Conservation (phyloP, 208 protist species). For the Angomonas desouzai region DNA sequence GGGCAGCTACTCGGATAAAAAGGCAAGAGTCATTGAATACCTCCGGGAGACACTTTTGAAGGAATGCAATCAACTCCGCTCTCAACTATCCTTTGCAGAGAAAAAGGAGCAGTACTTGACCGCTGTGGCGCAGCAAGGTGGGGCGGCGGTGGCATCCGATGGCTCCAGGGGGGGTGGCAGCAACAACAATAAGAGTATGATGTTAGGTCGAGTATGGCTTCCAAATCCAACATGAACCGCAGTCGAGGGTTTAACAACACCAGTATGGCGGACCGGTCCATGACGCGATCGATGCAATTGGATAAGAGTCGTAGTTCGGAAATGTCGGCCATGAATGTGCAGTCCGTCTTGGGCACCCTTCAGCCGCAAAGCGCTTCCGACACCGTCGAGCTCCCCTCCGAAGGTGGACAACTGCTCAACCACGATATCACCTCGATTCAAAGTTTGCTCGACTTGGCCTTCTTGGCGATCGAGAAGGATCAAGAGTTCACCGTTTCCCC, state of each 20-base stretch:
- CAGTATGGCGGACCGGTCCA: neutral
- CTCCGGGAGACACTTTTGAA: slow-evolving; percentile 75
- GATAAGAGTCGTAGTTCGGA: neutral
- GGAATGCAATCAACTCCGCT: slow-evolving; percentile 76
- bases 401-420: neutral
- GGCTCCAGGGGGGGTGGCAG: neutral
- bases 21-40: slow-evolving; percentile 67
- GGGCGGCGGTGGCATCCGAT: neutral
- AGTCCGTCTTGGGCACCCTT: neutral
- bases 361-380: slow-evolving; percentile 7
- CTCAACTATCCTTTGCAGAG: slow-evolving; percentile 57
- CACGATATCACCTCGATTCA: slow-evolving; percentile 60
- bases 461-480: slow-evolving; percentile 84
- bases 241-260: neutral
- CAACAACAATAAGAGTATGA: slow-evolving; percentile 12
- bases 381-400: slow-evolving; percentile 3
- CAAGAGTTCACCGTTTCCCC: slow-evolving; percentile 31
- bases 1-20: slow-evolving; percentile 45
- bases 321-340: slow-evolving; percentile 7
- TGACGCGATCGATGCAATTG: neutral
- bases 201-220: slow-evolving; percentile 4
- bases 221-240: neutral
- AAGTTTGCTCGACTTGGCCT: slow-evolving; percentile 77
- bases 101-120: slow-evolving; percentile 40
- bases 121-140: slow-evolving; percentile 23